These are phyloP conservation scores for Penicillium tannophilum DNA, from an alignment of 495 filamentous ascomycete genomes.

Conservation along the genomic window DNA sequence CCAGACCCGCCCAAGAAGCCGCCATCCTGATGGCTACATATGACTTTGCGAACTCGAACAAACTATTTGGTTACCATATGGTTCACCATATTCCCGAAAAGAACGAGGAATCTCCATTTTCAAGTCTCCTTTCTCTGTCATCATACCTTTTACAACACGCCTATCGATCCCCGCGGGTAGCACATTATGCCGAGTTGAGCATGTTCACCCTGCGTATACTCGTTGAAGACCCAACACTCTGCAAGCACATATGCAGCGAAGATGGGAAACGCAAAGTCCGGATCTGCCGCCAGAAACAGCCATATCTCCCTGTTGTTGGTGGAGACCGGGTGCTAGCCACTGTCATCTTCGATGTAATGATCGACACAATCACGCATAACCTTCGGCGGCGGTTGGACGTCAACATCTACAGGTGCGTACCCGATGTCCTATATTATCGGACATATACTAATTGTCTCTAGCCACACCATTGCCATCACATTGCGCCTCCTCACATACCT, in stretches of 20 bases:
- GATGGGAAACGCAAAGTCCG: constrained; percentile 76
- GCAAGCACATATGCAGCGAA: constrained; percentile 82
- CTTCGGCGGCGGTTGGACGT: constrained; percentile 82
- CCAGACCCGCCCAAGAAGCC: constrained; percentile 75
- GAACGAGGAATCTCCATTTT: constrained; percentile 72
- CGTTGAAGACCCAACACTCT: constrained; percentile 81
- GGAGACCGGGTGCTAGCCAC: constrained; percentile 72
- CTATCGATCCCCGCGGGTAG: constrained; percentile 74
- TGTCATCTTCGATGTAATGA: constrained; percentile 78
- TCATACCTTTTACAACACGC: constrained; percentile 95
- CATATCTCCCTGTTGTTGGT: constrained; percentile 75
- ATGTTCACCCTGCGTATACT: constrained; percentile 83
- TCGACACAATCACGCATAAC: constrained; percentile 94
- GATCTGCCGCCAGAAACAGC: constrained; percentile 86
- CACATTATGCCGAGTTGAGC: constrained; percentile 79
- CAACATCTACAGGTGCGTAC: constrained; percentile 69
- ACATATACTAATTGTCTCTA: constrained; percentile 17
- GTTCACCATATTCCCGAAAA: constrained; percentile 62
- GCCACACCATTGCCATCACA: constrained; percentile 68
- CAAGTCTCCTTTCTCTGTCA: constrained; percentile 80
- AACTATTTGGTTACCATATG: constrained; percentile 87
- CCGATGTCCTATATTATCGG: neutral
- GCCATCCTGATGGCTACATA: constrained; percentile 83
- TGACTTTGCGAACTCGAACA: constrained; percentile 93
- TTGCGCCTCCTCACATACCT: constrained; percentile 82